Conservation (phyloP, 2,329 filamentous ascomycete genomes). For the Coccinonectria pachysandricola region DNA sequence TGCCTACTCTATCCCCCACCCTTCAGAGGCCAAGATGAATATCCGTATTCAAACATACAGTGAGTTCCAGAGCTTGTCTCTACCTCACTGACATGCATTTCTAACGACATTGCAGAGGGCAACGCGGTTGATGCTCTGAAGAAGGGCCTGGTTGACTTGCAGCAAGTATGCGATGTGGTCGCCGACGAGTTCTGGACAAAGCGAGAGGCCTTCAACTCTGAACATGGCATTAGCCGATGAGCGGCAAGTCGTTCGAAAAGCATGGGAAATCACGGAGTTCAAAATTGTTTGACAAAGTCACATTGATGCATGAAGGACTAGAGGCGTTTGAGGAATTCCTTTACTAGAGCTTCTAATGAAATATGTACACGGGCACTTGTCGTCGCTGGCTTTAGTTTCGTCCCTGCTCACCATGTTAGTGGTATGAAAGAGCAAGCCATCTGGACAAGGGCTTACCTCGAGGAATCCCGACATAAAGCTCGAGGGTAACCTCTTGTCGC, state of each 20-base stretch:
- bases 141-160: constrained; percentile 80
- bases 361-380: constrained; percentile 26
- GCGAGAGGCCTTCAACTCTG: constrained; percentile 25
- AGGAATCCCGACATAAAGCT: constrained; percentile 94
- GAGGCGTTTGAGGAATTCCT: constrained; percentile 21
- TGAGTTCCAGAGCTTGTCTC: too few relatives aligned
- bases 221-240: constrained; percentile 24
- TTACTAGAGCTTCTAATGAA: constrained; percentile 19
- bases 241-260: neutral
- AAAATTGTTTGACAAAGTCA: constrained; percentile 14
- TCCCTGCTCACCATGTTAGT: constrained; percentile 29
- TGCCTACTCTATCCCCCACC: constrained; percentile 95
- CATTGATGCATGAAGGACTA: constrained; percentile 15
- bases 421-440: neutral
- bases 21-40: constrained; percentile 94
- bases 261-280: constrained; percentile 1
- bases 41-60: constrained; percentile 94
- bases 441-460: constrained; percentile 52
- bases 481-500: constrained; percentile 67
- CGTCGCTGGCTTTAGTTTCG: constrained; percentile 39
- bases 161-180: constrained; percentile 87
- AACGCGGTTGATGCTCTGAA: constrained; percentile 77
- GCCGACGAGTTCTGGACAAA: constrained; percentile 75
- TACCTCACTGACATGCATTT: too few relatives aligned
- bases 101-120: constrained; percentile 44